phyloP scores from a whole-genome alignment of 1,284 basidiomycete species.

The Waitea zeae region DNA sequence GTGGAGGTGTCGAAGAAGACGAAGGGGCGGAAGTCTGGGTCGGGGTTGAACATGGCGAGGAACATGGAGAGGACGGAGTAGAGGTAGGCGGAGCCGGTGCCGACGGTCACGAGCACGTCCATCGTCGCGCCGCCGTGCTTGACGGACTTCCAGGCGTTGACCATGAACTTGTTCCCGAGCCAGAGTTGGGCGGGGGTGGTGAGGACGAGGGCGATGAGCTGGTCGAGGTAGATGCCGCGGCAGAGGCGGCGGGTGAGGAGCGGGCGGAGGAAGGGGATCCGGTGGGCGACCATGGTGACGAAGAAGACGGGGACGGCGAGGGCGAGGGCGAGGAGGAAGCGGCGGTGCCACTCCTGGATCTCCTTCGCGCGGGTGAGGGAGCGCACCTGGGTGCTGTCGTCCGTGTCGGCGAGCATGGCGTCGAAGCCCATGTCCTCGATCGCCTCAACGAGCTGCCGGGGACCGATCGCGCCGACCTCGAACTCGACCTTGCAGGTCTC shows the following conservation, averaged over 20 bases:
- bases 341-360: conserved; percentile 76
- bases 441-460: conserved; percentile 73
- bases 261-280: conserved; percentile 39
- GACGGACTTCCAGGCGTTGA: conserved; percentile 79
- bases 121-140: conserved; percentile 85
- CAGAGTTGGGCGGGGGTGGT: conserved; percentile 92
- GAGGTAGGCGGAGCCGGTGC: conserved; percentile 85
- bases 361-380: conserved; percentile 89
- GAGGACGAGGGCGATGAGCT: conserved; percentile 67
- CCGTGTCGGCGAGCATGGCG: conserved; percentile 70
- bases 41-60: conserved; percentile 43
- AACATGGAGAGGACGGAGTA: conserved; percentile 74
- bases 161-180: conserved; percentile 80
- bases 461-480: conserved; percentile 57
- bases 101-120: conserved; percentile 94
- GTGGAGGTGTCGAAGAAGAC: conserved; percentile 98
- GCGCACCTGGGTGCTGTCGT: conserved; percentile 76
- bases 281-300: conserved; percentile 77
- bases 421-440: conserved; percentile 87
- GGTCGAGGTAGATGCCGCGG: conserved; percentile 66
- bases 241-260: conserved; percentile 33
- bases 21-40: conserved; percentile 60
- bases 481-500: conserved; percentile 65
- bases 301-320: conserved; percentile 93
- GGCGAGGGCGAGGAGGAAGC: conserved; percentile 57